These are phyloP conservation scores for Stenogyne calaminthoides DNA, from an alignment of 305 asterid species.

Conservation along the genomic window DNA sequence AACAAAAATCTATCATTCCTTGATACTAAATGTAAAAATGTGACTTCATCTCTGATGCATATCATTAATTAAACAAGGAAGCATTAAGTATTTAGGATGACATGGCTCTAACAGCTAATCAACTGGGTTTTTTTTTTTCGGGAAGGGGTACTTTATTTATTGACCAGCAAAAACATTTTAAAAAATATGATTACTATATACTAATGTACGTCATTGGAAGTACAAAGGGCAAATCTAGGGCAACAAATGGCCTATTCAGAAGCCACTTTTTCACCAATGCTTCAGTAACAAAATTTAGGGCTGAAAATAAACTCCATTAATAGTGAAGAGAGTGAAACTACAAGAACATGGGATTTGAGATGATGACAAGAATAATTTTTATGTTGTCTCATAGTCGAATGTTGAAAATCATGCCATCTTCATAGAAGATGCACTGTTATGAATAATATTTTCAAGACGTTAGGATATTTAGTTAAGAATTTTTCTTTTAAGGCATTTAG, in stretches of 20 bases:
- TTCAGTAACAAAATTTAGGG: constrained; percentile 1
- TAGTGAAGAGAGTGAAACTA: not conserved
- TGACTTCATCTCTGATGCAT: not conserved
- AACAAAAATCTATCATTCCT: constrained; percentile 25
- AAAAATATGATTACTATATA: constrained; percentile 9
- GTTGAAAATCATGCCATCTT: not conserved
- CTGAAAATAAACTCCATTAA: not conserved
- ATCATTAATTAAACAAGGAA: constrained; percentile 15
- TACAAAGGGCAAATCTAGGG: not conserved
- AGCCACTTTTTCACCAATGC: not conserved
- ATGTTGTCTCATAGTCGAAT: not conserved
- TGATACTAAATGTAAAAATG: not conserved
- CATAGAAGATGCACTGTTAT: constrained; percentile 2
- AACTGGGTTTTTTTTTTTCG: constrained; percentile 1
- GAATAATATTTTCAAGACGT: constrained; percentile 2
- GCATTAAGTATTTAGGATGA: not conserved
- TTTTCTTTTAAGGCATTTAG: not conserved
- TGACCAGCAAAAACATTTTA: not conserved
- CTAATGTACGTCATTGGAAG: constrained; percentile 17
- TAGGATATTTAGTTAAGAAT: not conserved
- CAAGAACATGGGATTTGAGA: constrained; percentile 7
- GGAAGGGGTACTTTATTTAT: not conserved
- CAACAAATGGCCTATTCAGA: not conserved
- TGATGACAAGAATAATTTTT: constrained; percentile 1
- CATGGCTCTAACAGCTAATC: constrained; percentile 8